phyloP scores from a whole-genome alignment of 2,329 filamentous ascomycete species.

The Cryphonectria nitschkei region DNA sequence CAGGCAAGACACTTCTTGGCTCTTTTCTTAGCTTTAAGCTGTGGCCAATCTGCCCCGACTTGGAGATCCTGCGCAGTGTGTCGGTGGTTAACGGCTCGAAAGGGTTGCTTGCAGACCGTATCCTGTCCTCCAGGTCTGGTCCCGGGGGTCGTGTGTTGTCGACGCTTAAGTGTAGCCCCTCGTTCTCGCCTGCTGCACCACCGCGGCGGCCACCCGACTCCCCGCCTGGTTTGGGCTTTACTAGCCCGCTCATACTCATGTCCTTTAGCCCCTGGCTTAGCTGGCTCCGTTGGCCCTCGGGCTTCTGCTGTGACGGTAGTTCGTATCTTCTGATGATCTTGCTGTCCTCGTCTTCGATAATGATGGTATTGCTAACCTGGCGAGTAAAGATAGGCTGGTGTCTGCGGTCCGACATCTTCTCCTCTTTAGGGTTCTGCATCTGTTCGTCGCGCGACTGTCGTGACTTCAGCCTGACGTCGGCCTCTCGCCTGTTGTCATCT shows the following conservation, averaged over 20 bases:
- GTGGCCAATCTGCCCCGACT: too few species aligned
- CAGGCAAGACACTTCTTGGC: too few species aligned
- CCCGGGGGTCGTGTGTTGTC: too few species aligned
- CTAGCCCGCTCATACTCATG: constrained; percentile 54
- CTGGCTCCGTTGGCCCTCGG: constrained; percentile 44
- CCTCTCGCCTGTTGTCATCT: constrained; percentile 34
- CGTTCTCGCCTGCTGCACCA: constrained; percentile 27
- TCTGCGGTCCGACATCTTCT: constrained; percentile 57
- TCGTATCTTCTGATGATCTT: constrained; percentile 87
- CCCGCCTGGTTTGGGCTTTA: constrained; percentile 41
- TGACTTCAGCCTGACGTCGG: constrained; percentile 51
- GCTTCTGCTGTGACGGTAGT: constrained; percentile 60
- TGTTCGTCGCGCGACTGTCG: constrained; percentile 61
- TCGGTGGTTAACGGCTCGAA: too few species aligned
- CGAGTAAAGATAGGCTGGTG: constrained; percentile 78
- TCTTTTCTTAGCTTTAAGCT: too few species aligned
- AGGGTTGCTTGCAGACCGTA: too few species aligned
- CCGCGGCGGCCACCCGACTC: background rate
- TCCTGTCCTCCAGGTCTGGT: too few species aligned
- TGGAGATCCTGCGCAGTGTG: too few species aligned
- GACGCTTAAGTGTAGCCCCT: too few species aligned
- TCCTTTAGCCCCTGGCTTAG: constrained; percentile 55
- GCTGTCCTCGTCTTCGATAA: constrained; percentile 84
- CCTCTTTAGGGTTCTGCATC: constrained; percentile 63
- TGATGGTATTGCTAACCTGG: constrained; percentile 84